phyloP scores from a whole-genome alignment of 345 rosid species.

The Hibiscus tridactylites region DNA sequence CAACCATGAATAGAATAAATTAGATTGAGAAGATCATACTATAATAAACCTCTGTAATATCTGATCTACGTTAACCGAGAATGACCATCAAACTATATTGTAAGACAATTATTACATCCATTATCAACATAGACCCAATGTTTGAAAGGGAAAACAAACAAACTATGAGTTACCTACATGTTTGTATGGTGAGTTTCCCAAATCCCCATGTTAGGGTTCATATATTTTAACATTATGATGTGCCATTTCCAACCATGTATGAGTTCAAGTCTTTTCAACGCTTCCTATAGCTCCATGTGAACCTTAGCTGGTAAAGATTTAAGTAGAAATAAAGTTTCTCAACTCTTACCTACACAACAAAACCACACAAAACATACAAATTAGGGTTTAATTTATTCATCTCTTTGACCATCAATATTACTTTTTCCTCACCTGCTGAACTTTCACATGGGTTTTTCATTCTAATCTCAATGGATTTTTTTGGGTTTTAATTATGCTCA shows the following conservation, averaged over 20 bases:
- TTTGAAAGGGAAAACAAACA: neutral
- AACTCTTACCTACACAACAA: slow-evolving; percentile 23
- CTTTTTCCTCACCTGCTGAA: neutral
- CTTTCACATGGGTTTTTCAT: slow-evolving; percentile 17
- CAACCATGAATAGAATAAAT: too few relatives aligned
- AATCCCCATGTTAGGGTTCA: slow-evolving; percentile 10
- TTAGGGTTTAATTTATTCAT: neutral
- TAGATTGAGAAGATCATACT: too few relatives aligned
- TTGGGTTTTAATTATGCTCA: too few relatives aligned
- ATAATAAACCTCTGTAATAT: too few relatives aligned
- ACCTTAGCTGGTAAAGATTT: slow-evolving; percentile 32
- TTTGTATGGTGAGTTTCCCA: neutral
- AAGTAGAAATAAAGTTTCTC: slow-evolving; percentile 22
- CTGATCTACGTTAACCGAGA: too few relatives aligned
- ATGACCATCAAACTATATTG: neutral
- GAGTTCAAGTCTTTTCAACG: neutral
- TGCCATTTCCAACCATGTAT: neutral
- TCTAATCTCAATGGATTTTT: neutral
- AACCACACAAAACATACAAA: neutral
- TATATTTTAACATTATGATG: neutral
- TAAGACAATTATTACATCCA: neutral
- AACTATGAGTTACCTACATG: neutral
- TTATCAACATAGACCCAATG: neutral
- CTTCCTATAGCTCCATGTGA: slow-evolving; percentile 30
- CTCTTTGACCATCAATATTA: slow-evolving; percentile 18